Evolutionary conservation across 2,329 filamentous ascomycete genomes (phyloP), one percentile per base, ranked within the genome.

Genomic region (Phyllosticta citribraziliensis): DNA sequence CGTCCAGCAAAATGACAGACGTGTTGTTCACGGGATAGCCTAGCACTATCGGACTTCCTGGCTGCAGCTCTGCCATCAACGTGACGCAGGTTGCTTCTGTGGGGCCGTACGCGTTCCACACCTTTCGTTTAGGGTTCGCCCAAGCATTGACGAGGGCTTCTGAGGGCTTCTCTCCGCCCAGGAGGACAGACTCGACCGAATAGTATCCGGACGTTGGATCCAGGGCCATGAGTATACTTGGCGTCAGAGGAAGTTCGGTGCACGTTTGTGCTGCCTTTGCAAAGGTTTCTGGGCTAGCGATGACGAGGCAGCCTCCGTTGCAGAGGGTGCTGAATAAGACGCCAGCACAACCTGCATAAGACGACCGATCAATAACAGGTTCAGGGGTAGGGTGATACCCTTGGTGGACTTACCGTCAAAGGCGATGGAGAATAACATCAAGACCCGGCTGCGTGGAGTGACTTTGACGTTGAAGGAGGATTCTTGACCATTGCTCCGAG

Each of bases 321-420:
- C 83, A 75, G 2, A 83, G 72, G 0, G 80, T 81, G 62, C 79
- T 81, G 12, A 82, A 75, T 74, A 83, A 82, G 65, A 80, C 81
- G 66, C 80, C 77, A 20, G 82, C 78, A 62, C 79, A 60, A 17
- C 22, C 58, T 60, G 35, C 27, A 3, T 6, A 2, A 11, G n/a
- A 3, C 0, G 20, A 50, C 10, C 8, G 27, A 55, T 52, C 19
- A 19, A n/a, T n/a, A 12, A 2, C 40, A 10, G 22, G 27, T 20
- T 9, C 19, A 20, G 1, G 12, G 17, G 5, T 19, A 0, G 17
- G 30, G 6, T 12, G n/a, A 12, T 8, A 22, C n/a, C 12, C 2
- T 2, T 27, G 35, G 33, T 14, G 4, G 25, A 12, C 58, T 40
- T 80, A 56, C 80, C 80, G 62, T 83, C 81, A 62, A 83, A 83